These are phyloP conservation scores for Cutaneotrichosporon dermatis DNA, from an alignment of 1,284 basidiomycete species.

Conservation along the genomic window DNA sequence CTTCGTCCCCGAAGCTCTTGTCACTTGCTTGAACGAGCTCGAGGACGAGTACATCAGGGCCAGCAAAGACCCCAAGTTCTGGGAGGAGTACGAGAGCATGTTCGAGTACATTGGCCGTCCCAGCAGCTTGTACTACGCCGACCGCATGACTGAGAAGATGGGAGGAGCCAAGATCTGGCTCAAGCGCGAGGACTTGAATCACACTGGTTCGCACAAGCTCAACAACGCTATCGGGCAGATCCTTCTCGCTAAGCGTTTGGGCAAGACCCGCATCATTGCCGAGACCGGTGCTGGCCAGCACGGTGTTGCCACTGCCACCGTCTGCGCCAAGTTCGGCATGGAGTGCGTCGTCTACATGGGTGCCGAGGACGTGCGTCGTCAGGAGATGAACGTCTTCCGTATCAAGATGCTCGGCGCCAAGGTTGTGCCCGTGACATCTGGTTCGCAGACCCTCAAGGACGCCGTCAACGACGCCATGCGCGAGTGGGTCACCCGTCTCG, in stretches of 20 bases:
- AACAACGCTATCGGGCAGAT: constrained; percentile 95
- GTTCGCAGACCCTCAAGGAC: constrained; percentile 93
- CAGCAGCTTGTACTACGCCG: constrained; percentile 66
- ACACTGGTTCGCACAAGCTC: constrained; percentile 96
- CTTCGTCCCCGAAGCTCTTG: constrained; percentile 91
- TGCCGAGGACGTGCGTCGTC: constrained; percentile 92
- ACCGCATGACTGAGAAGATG: constrained; percentile 67
- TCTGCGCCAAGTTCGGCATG: constrained; percentile 92
- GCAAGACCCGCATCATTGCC: constrained; percentile 95
- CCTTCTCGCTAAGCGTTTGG: constrained; percentile 82
- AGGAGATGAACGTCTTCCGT: constrained; percentile 94
- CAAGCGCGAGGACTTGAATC: constrained; percentile 68
- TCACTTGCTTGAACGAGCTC: constrained; percentile 84
- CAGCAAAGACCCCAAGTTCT: constrained; percentile 82
- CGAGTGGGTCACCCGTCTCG: constrained; percentile 96
- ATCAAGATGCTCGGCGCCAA: constrained; percentile 96
- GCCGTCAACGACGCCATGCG: constrained; percentile 95
- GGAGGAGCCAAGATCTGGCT: constrained; percentile 95
- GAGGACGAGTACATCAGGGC: constrained; percentile 86
- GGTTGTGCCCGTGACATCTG: constrained; percentile 89
- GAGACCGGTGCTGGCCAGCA: constrained; percentile 99
- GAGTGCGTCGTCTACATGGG: constrained; percentile 99
- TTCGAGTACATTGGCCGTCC: constrained; percentile 87
- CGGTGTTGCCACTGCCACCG: constrained; percentile 97
- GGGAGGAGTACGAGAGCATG: constrained; percentile 83